These are phyloP conservation scores for Cytospora mali DNA, from an alignment of 2,329 filamentous ascomycete genomes.

Conservation along the genomic window DNA sequence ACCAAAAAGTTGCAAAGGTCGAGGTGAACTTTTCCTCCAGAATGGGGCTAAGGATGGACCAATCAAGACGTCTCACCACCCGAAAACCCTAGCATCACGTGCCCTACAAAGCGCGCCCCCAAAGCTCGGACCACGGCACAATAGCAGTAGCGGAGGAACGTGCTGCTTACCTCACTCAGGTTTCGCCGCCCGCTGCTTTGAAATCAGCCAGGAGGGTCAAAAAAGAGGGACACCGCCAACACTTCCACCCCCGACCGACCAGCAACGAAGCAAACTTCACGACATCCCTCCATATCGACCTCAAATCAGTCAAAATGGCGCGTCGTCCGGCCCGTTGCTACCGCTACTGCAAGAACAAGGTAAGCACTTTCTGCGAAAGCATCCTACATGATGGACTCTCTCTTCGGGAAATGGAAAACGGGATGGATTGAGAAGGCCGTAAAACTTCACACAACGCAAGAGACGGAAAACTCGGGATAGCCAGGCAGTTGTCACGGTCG, in stretches of 20 bases:
- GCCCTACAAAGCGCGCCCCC: constrained; percentile 5
- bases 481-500: not conserved
- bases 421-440: not conserved
- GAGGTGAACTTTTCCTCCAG: constrained; percentile 17
- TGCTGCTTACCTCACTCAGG: constrained; percentile 7
- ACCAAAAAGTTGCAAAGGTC: constrained; percentile 2
- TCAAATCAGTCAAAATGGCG: constrained; percentile 85
- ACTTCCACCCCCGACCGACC: constrained; percentile 44
- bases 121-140: constrained; percentile 9
- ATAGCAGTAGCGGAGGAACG: not conserved
- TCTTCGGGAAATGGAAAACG: constrained; percentile 1
- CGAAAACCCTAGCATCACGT: constrained; percentile 25
- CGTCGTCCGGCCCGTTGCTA: constrained; percentile 99
- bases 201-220: constrained; percentile 50
- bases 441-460: not conserved
- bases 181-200: constrained; percentile 48
- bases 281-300: constrained; percentile 50
- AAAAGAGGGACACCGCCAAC: constrained; percentile 32
- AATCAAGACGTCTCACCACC: not conserved
- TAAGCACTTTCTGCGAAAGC: constrained; percentile 50
- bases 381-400: not conserved
- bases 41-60: not conserved
- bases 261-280: constrained; percentile 40
- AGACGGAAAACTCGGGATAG: not conserved
- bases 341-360: constrained; percentile 99